These are phyloP conservation scores for Piromyces finnis DNA, from an alignment of 192 early-diverging fungal genomes.

Conservation along the genomic window DNA sequence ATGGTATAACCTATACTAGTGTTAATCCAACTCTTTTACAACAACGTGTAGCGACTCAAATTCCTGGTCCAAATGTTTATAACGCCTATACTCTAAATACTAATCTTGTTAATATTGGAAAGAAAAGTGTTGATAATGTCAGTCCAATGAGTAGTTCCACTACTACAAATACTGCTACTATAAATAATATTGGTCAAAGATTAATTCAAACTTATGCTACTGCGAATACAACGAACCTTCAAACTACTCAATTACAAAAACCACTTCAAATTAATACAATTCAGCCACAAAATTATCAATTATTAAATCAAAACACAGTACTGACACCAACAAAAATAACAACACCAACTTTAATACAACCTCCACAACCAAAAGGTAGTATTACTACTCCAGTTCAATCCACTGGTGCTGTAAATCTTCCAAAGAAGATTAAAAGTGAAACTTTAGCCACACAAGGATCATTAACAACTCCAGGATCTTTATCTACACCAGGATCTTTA, in stretches of 20 bases:
- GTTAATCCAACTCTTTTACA: not conserved
- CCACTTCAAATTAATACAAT: not conserved
- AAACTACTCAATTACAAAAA: not conserved
- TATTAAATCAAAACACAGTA: not conserved
- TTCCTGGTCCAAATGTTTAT: not conserved
- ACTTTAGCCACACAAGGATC: no score
- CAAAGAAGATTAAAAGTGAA: not conserved
- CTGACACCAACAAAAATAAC: not conserved
- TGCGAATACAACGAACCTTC: no score
- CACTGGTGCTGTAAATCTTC: not conserved
- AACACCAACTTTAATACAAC: not conserved
- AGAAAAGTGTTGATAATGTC: not conserved
- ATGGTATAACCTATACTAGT: not conserved
- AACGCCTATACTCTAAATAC: not conserved
- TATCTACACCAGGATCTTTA: no score
- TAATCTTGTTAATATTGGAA: not conserved
- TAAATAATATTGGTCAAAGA: not conserved
- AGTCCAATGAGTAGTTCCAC: not conserved
- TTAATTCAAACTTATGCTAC: not conserved
- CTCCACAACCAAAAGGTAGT: not conserved
- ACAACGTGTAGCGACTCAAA: not conserved
- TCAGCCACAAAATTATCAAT: not conserved
- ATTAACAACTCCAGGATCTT: no score
- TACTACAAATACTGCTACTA: not conserved
- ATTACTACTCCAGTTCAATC: not conserved